Evolutionary conservation across 306 rosid species (phyloP).

Genomic region (Arachis stenosperma): DNA sequence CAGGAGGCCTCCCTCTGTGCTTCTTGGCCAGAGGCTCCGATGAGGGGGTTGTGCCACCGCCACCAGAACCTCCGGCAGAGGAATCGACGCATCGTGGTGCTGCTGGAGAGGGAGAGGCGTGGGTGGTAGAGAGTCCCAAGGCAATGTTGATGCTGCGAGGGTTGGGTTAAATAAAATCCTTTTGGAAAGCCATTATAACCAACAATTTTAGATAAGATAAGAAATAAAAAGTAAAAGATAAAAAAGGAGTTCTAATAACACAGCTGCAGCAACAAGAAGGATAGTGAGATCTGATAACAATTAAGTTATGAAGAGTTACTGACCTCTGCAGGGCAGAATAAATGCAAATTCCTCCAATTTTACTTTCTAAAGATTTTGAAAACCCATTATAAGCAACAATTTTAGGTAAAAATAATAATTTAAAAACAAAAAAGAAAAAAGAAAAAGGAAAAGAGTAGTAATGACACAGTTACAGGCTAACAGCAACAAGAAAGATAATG

Average conservation of each 20-base stretch:
- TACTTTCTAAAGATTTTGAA: no score
- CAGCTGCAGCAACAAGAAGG: no score
- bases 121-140: slow-evolving; percentile 59
- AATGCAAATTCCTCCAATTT: no score
- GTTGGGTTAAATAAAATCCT: not conserved
- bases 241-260: not conserved
- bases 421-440: no score
- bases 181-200: not conserved
- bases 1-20: slow-evolving; percentile 80
- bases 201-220: not conserved
- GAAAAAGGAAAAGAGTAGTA: no score
- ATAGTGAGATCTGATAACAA: no score
- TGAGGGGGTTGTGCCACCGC: slow-evolving; percentile 49
- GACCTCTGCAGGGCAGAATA: no score
- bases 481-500: not conserved
- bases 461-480: no score
- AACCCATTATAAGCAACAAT: no score
- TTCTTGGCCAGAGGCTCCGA: slow-evolving; percentile 62
- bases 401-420: no score
- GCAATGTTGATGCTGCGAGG: slow-evolving; percentile 50
- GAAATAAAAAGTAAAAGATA: not conserved
- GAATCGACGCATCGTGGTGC: slow-evolving; percentile 28
- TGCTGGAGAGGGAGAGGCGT: slow-evolving; percentile 46
- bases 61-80: slow-evolving; percentile 26
- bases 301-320: no score